A percentile compares a stretch with the other conserved stretches of the same genome.
phyloP scores from a whole-genome alignment of 2,329 filamentous ascomycete species.

The Aspergillus piperis region DNA sequence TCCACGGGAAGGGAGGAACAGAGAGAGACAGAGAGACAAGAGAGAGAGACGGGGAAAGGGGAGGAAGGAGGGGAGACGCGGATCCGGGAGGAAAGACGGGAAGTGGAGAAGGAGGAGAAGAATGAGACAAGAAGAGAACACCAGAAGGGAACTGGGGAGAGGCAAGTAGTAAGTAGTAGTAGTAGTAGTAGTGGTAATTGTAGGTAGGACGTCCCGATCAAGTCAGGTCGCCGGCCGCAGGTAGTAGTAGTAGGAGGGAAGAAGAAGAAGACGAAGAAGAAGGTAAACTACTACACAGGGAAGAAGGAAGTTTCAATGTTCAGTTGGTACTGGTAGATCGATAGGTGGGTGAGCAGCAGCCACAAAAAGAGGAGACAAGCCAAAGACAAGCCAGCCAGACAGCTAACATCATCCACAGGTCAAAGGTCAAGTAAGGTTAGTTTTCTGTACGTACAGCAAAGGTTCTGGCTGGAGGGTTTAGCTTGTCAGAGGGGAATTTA shows the following conservation, averaged over 20 bases:
- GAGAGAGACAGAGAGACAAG: not conserved
- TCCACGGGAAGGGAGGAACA: constrained; percentile 3
- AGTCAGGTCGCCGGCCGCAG: not conserved
- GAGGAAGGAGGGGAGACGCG: constrained; percentile 7
- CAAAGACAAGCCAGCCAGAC: not conserved
- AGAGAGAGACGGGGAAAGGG: constrained; percentile 5
- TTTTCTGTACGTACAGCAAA: not conserved
- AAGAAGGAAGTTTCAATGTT: too few relatives aligned
- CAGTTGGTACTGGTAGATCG: not conserved
- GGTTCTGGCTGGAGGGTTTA: constrained; percentile 1
- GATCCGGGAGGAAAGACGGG: constrained; percentile 14
- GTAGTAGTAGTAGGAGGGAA: not conserved
- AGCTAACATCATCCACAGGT: not conserved
- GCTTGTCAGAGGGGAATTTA: constrained; percentile 5
- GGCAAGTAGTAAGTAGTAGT: not conserved
- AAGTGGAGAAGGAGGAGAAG: constrained; percentile 7
- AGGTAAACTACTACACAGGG: not conserved
- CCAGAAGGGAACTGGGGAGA: not conserved
- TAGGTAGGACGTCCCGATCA: not conserved
- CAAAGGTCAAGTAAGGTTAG: not conserved
- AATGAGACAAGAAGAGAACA: constrained; percentile 3
- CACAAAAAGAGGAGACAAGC: too few relatives aligned
- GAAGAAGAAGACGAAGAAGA: not conserved
- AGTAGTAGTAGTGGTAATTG: not conserved
- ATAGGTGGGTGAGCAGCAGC: not conserved